phyloP scores from a whole-genome alignment of 2,329 filamentous ascomycete genomes.

The Aspergillus chevalieri region DNA sequence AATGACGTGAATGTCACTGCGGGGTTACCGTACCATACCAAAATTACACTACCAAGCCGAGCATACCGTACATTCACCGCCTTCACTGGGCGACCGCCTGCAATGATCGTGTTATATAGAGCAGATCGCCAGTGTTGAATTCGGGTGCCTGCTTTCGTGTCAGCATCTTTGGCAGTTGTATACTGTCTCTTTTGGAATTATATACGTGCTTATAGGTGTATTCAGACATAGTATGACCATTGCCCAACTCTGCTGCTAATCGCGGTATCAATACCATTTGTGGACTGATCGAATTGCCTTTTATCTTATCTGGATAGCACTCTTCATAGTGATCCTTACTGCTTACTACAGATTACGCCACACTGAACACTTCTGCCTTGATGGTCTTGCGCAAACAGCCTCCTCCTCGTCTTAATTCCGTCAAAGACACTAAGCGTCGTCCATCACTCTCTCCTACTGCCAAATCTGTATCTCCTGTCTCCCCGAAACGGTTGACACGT shows the following conservation, averaged over 20 bases:
- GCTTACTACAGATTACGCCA: too few species aligned
- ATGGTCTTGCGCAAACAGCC: conserved; percentile 37
- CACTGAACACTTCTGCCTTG: conserved; percentile 12
- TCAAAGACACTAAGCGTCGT: conserved; percentile 26
- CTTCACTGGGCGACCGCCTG: background rate
- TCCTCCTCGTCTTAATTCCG: conserved; percentile 30
- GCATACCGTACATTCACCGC: background rate
- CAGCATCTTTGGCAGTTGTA: background rate
- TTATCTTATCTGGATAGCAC: conserved; percentile 2
- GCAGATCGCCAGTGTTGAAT: conserved; percentile 5
- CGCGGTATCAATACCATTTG: background rate
- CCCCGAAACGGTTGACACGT: conserved; percentile 21
- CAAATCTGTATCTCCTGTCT: conserved; percentile 22
- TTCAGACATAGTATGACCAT: background rate
- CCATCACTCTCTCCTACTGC: conserved; percentile 29
- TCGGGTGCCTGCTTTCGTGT: conserved; percentile 11
- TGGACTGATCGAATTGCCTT: too few species aligned
- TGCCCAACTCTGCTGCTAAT: background rate
- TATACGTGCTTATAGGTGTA: too few species aligned
- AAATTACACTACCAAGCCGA: background rate
- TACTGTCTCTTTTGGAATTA: background rate
- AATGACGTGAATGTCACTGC: background rate
- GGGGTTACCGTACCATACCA: background rate
- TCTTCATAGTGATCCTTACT: too few species aligned
- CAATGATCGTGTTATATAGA: background rate